Percentiles rank a stretch among this genome's conserved stretches.
Evolutionary conservation across 2,329 filamentous ascomycete genomes (phyloP).

Genomic region (Alternaria sp.): DNA sequence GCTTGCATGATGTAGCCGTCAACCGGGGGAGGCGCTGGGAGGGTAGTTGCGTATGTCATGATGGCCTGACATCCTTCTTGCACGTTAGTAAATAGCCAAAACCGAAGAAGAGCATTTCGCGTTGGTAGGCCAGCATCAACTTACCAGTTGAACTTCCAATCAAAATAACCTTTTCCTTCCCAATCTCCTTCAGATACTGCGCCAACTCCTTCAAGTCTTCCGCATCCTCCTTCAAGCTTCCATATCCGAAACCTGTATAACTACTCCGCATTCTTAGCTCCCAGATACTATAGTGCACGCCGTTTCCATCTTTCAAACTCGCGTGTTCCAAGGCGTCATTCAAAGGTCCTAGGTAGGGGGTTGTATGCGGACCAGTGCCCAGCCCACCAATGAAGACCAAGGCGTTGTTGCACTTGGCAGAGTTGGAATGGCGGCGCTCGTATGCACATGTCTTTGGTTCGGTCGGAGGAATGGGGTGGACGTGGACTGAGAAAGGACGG

Average conservation of each 20-base stretch:
- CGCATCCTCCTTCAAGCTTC: conserved; percentile 22
- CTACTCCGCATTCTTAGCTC: conserved; percentile 28
- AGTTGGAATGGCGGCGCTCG: conserved; percentile 12
- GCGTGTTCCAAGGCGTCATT: not conserved
- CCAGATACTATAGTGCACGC: conserved; percentile 17
- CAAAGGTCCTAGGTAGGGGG: conserved; percentile 1
- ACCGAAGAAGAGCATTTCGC: not conserved
- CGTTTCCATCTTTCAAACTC: not conserved
- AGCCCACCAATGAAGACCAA: conserved; percentile 25
- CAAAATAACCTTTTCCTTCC: not conserved
- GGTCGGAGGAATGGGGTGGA: conserved; percentile 17
- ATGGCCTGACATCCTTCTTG: conserved; percentile 19
- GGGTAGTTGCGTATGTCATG: conserved; percentile 12
- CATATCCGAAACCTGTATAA: conserved; percentile 25
- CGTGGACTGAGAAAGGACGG: conserved; percentile 10
- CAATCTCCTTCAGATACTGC: conserved; percentile 9
- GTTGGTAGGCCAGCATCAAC: not conserved
- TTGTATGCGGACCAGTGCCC: conserved; percentile 21
- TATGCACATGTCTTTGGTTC: conserved; percentile 18
- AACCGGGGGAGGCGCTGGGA: not conserved
- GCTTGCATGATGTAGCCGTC: conserved; percentile 22
- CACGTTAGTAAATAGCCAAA: not conserved
- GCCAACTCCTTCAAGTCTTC: conserved; percentile 22
- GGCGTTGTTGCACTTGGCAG: conserved; percentile 9
- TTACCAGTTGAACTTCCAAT: conserved; percentile 1